phyloP scores from a whole-genome alignment of 2,329 filamentous ascomycete species.

The Pleochaeta shiraiana region DNA sequence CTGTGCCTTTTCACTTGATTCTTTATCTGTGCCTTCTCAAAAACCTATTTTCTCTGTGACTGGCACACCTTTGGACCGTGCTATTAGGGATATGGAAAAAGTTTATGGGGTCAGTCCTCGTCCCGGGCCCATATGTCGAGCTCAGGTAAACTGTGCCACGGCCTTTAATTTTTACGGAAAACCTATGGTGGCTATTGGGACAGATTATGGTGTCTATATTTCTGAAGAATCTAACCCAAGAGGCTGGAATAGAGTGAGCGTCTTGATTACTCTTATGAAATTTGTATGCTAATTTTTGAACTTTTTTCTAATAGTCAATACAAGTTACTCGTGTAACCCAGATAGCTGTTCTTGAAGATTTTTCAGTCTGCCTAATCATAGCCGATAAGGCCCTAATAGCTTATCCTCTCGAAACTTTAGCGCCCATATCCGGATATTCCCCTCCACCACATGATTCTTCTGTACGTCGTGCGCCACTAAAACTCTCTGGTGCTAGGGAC shows the following conservation, averaged over 20 bases:
- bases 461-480: slow-evolving; percentile 66
- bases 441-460: slow-evolving; percentile 46
- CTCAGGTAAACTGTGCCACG: slow-evolving; percentile 80
- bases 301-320: slow-evolving; percentile 41
- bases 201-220: slow-evolving; percentile 82
- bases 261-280: too few relatives aligned
- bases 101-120: slow-evolving; percentile 48
- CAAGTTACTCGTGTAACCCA: slow-evolving; percentile 58
- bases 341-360: slow-evolving; percentile 86
- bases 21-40: slow-evolving; percentile 33
- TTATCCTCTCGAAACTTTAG: slow-evolving; percentile 77
- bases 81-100: slow-evolving; percentile 72
- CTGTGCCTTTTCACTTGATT: slow-evolving; percentile 68
- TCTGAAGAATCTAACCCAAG: slow-evolving; percentile 75
- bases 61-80: slow-evolving; percentile 77
- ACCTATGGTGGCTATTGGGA: slow-evolving; percentile 81
- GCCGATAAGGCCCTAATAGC: slow-evolving; percentile 81
- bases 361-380: slow-evolving; percentile 78
- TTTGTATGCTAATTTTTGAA: too few relatives aligned
- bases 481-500: slow-evolving; percentile 67
- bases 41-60: slow-evolving; percentile 52
- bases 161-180: slow-evolving; percentile 70
- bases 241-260: slow-evolving; percentile 70
- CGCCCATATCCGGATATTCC: slow-evolving; percentile 37
- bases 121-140: slow-evolving; percentile 59